phyloP scores from a whole-genome alignment of 2,329 filamentous ascomycete species.

The Aspergillus carbonarius region DNA sequence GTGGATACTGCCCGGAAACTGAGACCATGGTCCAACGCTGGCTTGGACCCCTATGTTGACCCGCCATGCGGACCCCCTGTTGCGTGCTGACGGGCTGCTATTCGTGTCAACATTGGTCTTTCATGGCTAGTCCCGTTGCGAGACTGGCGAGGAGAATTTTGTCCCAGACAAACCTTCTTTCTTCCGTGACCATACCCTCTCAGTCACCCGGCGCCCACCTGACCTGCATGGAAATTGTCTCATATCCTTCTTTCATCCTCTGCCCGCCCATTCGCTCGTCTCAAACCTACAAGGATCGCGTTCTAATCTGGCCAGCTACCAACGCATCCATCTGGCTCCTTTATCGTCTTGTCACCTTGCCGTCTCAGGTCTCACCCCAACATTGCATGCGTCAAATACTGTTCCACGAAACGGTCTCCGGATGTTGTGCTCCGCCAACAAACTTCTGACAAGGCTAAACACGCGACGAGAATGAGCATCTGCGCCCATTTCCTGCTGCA shows the following conservation, averaged over 20 bases:
- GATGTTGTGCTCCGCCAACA: constrained; percentile 22
- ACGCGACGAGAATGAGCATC: constrained; percentile 10
- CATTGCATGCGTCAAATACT: constrained; percentile 17
- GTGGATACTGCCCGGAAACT: constrained; percentile 1
- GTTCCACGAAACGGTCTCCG: constrained; percentile 25
- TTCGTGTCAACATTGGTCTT: constrained; percentile 8
- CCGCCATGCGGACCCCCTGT: constrained; percentile 7
- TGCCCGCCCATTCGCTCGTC: background rate
- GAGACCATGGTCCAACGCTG: constrained; percentile 6
- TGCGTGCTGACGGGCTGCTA: background rate
- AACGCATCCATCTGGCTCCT: background rate
- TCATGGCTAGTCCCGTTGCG: constrained; percentile 5
- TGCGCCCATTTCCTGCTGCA: background rate
- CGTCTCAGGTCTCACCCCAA: constrained; percentile 12
- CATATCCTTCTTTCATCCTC: background rate
- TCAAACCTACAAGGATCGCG: background rate
- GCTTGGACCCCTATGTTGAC: constrained; percentile 1
- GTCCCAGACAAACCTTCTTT: constrained; percentile 1
- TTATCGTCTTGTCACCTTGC: constrained; percentile 1
- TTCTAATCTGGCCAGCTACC: background rate
- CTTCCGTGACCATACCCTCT: background rate
- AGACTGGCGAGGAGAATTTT: constrained; percentile 7
- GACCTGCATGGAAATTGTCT: background rate
- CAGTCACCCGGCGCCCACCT: background rate
- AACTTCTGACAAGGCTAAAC: constrained; percentile 20